Percentiles rank a stretch among this genome's conserved stretches.
phyloP scores from a whole-genome alignment of 106 monocot species.

The Xerophyta viscosa region DNA sequence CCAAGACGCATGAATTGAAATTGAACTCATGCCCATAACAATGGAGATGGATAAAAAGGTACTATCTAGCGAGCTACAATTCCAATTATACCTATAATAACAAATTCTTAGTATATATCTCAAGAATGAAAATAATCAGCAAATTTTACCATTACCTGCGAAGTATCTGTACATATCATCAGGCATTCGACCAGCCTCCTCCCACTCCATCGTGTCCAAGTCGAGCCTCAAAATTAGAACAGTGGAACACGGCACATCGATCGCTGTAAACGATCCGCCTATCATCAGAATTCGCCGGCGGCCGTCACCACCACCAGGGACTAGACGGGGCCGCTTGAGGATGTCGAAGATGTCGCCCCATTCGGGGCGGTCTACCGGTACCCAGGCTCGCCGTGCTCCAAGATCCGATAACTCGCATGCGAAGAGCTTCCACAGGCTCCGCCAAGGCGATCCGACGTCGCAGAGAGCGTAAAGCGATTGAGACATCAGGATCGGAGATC shows the following conservation, averaged over 20 bases:
- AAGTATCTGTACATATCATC: constrained; percentile 78
- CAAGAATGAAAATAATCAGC: no score
- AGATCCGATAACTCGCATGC: constrained; percentile 41
- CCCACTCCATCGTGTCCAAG: constrained; percentile 84
- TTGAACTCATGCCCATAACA: no score
- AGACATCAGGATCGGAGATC: constrained; percentile 56
- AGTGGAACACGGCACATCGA: constrained; percentile 86
- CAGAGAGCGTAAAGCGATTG: constrained; percentile 51
- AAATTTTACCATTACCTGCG: no score
- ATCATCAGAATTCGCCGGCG: constrained; percentile 52
- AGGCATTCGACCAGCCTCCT: constrained; percentile 90
- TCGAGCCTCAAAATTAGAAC: constrained; percentile 77
- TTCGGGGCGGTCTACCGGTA: constrained; percentile 45
- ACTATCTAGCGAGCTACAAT: no score
- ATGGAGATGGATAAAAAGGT: no score
- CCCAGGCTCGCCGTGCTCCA: no score
- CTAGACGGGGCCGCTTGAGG: constrained; percentile 72
- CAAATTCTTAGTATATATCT: no score
- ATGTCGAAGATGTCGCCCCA: constrained; percentile 93
- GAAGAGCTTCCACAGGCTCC: constrained; percentile 97
- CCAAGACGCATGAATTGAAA: no score
- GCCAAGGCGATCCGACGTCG: constrained; percentile 84
- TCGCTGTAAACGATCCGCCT: constrained; percentile 67
- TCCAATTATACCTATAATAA: no score
- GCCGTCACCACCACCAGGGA: constrained; percentile 55